A percentile compares a stretch with the other conserved stretches of the same genome.
phyloP scores from a whole-genome alignment of 129 eudicot genomes.

The Rutidosis leptorrhynchoides region DNA sequence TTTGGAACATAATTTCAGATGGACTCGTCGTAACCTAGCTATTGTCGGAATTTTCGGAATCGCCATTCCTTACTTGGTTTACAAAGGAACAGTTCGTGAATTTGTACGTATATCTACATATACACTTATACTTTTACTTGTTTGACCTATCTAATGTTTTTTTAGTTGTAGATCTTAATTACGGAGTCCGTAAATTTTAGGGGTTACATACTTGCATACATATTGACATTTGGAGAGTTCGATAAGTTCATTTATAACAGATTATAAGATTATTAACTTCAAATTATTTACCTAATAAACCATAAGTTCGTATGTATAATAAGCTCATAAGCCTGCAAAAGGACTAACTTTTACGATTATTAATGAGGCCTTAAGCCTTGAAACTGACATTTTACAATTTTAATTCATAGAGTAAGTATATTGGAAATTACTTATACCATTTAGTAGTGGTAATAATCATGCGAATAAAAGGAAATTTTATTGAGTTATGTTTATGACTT shows the following conservation, averaged over 20 bases:
- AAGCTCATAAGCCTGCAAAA: neutral
- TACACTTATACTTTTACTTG: neutral
- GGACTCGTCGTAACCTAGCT: constrained; percentile 95
- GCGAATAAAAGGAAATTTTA: constrained; percentile 3
- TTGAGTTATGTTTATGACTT: neutral
- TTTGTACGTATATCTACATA: constrained; percentile 43
- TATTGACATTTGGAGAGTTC: neutral
- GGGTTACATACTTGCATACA: neutral
- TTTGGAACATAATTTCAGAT: constrained; percentile 81
- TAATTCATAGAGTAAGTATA: neutral
- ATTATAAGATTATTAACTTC: neutral
- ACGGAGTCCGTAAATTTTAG: no score
- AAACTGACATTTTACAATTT: neutral
- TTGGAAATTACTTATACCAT: neutral
- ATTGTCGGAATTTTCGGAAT: constrained; percentile 80
- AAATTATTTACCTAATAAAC: neutral
- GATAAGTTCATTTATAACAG: neutral
- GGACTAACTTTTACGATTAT: neutral
- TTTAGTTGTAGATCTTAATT: constrained; percentile 14
- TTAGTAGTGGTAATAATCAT: neutral
- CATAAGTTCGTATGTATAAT: neutral
- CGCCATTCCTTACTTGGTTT: constrained; percentile 76
- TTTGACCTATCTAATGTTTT: neutral
- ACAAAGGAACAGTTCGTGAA: constrained; percentile 92
- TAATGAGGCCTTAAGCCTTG: neutral